Conservation (phyloP, 2,329 filamentous ascomycete species). For the Leptosphaerulina australis region DNA sequence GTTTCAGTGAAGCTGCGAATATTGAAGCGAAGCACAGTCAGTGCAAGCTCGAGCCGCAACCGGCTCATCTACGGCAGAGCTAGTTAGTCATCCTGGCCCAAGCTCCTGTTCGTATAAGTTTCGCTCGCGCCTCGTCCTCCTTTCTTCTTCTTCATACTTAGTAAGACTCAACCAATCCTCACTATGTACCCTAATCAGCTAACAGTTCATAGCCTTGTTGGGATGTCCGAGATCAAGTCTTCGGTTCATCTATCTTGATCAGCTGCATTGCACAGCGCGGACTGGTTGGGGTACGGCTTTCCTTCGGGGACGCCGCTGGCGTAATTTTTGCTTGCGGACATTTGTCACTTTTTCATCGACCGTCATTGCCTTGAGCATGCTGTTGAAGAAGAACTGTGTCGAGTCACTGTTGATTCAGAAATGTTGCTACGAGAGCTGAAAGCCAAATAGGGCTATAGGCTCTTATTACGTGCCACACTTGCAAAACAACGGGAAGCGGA, state of each 20-base stretch:
- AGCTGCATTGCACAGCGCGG: conserved; percentile 49
- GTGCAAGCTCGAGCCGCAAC: neutral
- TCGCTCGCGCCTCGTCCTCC: neutral
- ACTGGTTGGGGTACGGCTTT: conserved; percentile 39
- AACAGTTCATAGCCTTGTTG: conserved; percentile 34
- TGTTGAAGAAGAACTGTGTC: conserved; percentile 44
- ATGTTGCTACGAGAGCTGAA: too few relatives aligned
- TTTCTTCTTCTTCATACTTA: conserved; percentile 24
- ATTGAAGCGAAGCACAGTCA: neutral
- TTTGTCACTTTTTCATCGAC: conserved; percentile 44
- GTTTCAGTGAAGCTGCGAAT: conserved; percentile 10
- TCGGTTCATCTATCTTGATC: conserved; percentile 34
- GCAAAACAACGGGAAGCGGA: conserved; percentile 1
- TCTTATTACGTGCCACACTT: neutral
- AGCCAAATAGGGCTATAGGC: too few relatives aligned
- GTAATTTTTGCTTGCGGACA: conserved; percentile 36
- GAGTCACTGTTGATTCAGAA: neutral
- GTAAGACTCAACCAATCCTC: neutral
- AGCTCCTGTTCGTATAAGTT: neutral
- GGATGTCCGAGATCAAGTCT: conserved; percentile 39
- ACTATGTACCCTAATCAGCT: neutral
- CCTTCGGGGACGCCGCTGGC: conserved; percentile 43
- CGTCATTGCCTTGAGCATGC: conserved; percentile 37
- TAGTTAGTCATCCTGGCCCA: neutral
- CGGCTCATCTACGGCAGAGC: neutral